Conservation (phyloP, 192 early-diverging fungal genomes). For the Coemansia sp. region DNA sequence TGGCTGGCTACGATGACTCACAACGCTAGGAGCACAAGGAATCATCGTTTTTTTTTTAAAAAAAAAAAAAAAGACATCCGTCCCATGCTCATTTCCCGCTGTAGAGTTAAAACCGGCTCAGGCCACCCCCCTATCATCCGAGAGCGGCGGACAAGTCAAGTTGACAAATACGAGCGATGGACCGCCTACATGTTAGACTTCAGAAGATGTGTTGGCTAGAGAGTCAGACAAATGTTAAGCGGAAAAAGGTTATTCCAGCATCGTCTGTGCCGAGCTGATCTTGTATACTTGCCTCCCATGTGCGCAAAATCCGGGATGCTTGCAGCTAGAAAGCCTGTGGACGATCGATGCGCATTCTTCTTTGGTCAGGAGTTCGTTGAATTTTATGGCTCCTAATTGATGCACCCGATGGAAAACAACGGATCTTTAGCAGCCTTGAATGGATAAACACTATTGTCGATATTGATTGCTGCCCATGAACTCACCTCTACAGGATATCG, state of each 20-base stretch:
- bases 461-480: not conserved
- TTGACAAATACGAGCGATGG: constrained; percentile 19
- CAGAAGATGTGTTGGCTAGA: not conserved
- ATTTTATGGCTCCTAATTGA: constrained; percentile 36
- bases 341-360: constrained; percentile 32
- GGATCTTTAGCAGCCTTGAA: not conserved
- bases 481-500: constrained; percentile 41
- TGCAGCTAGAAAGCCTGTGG: constrained; percentile 28
- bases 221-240: not conserved
- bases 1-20: no score
- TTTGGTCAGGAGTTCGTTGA: constrained; percentile 33
- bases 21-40: no score
- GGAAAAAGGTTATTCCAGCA: not conserved
- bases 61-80: no score
- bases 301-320: constrained; percentile 45
- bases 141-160: not conserved
- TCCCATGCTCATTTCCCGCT: no score
- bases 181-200: constrained; percentile 14
- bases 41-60: no score
- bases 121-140: no score
- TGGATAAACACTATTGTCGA: not conserved
- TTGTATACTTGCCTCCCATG: constrained; percentile 29
- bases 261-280: not conserved
- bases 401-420: not conserved
- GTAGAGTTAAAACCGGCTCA: no score